phyloP scores from a whole-genome alignment of 805 yeast species.

The Myxozyma neotropica region DNA sequence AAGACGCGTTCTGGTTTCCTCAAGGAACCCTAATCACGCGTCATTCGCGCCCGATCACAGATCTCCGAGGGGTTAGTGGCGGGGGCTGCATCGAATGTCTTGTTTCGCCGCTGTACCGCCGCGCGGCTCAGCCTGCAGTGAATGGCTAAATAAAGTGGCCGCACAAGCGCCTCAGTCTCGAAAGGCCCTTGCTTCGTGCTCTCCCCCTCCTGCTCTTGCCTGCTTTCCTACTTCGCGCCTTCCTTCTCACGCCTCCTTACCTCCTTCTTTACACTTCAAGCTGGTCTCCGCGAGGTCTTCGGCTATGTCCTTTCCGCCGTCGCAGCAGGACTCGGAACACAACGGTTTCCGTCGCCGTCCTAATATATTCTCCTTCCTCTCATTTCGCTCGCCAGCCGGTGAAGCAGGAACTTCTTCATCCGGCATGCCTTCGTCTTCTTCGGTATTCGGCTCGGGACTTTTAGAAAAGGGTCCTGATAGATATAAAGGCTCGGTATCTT shows the following conservation, averaged over 20 bases:
- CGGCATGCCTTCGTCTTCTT: not conserved
- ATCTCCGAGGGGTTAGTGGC: not conserved
- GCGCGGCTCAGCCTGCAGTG: not conserved
- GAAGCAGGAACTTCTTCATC: too few relatives aligned
- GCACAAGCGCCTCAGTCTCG: not conserved
- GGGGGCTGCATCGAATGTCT: not conserved
- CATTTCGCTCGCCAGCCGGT: slow-evolving; percentile 22
- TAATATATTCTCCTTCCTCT: slow-evolving; percentile 27
- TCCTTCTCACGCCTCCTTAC: too few relatives aligned
- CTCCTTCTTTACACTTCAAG: not conserved
- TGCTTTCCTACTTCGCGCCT: not conserved
- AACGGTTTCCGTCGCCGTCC: slow-evolving; percentile 35
- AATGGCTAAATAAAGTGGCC: not conserved
- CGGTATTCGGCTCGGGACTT: slow-evolving; percentile 15
- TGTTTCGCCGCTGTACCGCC: not conserved
- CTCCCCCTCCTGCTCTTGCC: not conserved
- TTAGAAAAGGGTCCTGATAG: slow-evolving; percentile 23
- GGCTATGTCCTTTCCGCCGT: slow-evolving; percentile 23
- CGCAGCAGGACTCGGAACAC: slow-evolving; percentile 11
- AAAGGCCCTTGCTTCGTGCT: not conserved
- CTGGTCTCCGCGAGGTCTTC: slow-evolving; percentile 17
- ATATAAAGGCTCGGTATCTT: slow-evolving; percentile 7
- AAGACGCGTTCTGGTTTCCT: too few relatives aligned
- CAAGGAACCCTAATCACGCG: not conserved
- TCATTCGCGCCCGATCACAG: not conserved